phyloP scores from a whole-genome alignment of 768 basidiomycete genomes.

The Cantharellus cinnabarinus region DNA sequence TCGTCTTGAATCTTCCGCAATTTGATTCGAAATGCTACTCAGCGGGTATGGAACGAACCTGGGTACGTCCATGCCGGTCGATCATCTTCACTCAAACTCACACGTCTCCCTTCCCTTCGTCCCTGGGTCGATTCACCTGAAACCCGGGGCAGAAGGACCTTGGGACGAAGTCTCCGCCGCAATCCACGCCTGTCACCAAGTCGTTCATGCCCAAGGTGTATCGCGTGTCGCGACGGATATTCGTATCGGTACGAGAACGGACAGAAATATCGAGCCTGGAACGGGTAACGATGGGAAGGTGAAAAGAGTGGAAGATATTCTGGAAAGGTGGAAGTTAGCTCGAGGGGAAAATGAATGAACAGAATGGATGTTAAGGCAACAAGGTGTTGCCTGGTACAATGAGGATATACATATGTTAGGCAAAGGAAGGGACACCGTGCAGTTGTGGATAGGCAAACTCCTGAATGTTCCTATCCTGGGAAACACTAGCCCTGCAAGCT shows the following conservation, averaged over 20 bases:
- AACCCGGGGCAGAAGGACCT: slow-evolving; percentile 37
- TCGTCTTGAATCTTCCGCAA: no score
- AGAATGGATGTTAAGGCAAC: background rate
- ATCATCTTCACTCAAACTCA: background rate
- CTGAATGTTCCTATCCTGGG: no score
- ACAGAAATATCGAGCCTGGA: slow-evolving; percentile 37
- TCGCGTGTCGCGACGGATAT: slow-evolving; percentile 79
- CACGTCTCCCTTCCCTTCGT: background rate
- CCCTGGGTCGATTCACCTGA: background rate
- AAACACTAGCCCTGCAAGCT: no score
- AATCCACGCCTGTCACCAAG: slow-evolving; percentile 80
- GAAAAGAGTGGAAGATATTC: slow-evolving; percentile 57
- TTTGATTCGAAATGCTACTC: no score
- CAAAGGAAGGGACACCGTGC: no score
- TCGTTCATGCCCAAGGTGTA: slow-evolving; percentile 57
- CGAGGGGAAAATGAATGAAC: background rate
- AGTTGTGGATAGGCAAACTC: no score
- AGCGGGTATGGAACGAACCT: slow-evolving; percentile 89
- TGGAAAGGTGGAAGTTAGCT: slow-evolving; percentile 15
- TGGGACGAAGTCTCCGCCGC: slow-evolving; percentile 70
- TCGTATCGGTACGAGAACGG: slow-evolving; percentile 76
- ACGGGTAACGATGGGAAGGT: slow-evolving; percentile 67
- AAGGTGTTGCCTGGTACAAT: background rate
- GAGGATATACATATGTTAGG: background rate
- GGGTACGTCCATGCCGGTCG: slow-evolving; percentile 22